Conservation (phyloP, 225 moss, liverwort and hornwort genomes). For the Bryoerythrophyllum caledonicum region DNA sequence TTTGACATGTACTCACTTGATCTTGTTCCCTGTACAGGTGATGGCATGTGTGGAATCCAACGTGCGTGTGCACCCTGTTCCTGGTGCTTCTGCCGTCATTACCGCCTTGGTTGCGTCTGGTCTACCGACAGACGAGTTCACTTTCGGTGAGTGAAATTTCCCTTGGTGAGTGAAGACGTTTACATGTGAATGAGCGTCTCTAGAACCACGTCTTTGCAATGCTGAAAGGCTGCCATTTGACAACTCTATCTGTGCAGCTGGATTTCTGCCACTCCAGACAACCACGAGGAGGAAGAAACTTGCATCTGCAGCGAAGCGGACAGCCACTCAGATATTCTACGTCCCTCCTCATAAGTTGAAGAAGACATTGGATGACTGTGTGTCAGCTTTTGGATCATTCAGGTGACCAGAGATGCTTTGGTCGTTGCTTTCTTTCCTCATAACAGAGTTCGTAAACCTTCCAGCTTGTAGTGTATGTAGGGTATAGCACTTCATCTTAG, state of each 20-base stretch:
- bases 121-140: constrained; percentile 84
- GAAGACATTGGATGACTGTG: constrained; percentile 69
- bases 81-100: constrained; percentile 89
- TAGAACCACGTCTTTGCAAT: background rate
- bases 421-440: constrained; percentile 18
- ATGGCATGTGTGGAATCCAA: constrained; percentile 85
- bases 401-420: constrained; percentile 45
- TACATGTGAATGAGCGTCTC: background rate
- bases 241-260: constrained; percentile 55
- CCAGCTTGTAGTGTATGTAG: constrained; percentile 1
- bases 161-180: background rate
- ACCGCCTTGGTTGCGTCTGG: constrained; percentile 95
- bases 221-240: background rate
- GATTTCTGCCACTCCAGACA: constrained; percentile 75
- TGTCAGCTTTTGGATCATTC: constrained; percentile 68
- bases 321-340: constrained; percentile 85
- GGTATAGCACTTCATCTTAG: background rate
- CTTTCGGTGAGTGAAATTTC: constrained; percentile 61
- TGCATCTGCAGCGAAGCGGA: constrained; percentile 61
- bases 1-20: background rate
- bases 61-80: constrained; percentile 81
- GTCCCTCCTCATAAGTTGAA: constrained; percentile 90
- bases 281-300: constrained; percentile 65
- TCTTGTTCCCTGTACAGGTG: constrained; percentile 50
- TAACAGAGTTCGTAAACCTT: background rate